Base-by-base conservation (phyloP, 108 stramenopile species). In the Conticribra guillardii region DNA sequence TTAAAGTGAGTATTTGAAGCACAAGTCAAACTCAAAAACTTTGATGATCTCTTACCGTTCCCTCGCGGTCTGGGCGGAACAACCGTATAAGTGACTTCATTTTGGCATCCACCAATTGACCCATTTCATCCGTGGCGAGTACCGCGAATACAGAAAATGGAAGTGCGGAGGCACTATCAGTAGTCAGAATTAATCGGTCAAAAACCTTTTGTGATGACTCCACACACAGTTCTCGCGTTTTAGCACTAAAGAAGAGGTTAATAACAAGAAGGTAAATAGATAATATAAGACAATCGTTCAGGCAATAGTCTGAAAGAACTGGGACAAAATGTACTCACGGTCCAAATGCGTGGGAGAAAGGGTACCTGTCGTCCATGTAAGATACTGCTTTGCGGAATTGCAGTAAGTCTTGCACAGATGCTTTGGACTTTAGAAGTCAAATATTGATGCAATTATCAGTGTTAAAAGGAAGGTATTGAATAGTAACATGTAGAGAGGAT, bases 261-360 rank as follows among this genome's bases (percentile, higher is more conserved):
- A n/a, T n/a, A n/a, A n/a, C n/a, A n/a, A n/a, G n/a, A n/a, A n/a
- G n/a, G n/a, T n/a, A n/a, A n/a, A n/a, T n/a, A n/a, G n/a, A n/a
- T n/a, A n/a, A n/a, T n/a, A n/a, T n/a, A 33, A 53, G 5, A 17
- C 34, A 21, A 44, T 3, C 3, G 5, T 5, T 22, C 5, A 51
- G 50, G 48, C 1, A 31, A 54, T 22, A 7, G 21, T 18, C 51
- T 0, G 31, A 60, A 51, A 5, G 16, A 22, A 27, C n/a, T 37
- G 29, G n/a, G 34, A 48, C 15, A 59, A n/a, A 31, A 33, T 30
- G 19, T 17, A 48, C 2, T 58, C 18, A 73, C 22, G 33, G 54
- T 9, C 90, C 90, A 76, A 91, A 91, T 46, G 83, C 55, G 37
- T 71, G 71, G 18, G 86, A 81, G 54, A 92, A 86, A 29, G 86